Conservation (phyloP, 768 basidiomycete genomes). For the Collybia sordida region DNA sequence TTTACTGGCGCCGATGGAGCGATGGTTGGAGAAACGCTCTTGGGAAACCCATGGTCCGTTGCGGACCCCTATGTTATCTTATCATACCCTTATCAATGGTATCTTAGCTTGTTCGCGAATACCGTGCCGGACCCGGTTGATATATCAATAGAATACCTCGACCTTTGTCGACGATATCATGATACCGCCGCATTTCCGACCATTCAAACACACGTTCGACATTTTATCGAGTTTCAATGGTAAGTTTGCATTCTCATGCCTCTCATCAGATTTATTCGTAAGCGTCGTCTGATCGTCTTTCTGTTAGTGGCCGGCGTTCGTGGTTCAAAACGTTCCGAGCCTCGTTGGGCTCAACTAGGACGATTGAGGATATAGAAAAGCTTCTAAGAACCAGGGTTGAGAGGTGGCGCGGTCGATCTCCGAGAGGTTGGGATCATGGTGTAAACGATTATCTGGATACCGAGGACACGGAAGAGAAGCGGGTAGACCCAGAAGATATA, state of each 20-base stretch:
- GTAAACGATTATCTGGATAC: conserved; percentile 9
- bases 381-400: conserved; percentile 44
- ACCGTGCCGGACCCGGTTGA: conserved; percentile 59
- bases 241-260: conserved; percentile 27
- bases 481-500: conserved; percentile 10
- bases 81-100: conserved; percentile 1
- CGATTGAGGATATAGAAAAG: conserved; percentile 44
- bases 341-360: conserved; percentile 39
- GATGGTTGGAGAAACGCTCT: conserved; percentile 80
- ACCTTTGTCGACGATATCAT: conserved; percentile 52
- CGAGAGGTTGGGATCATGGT: conserved; percentile 22
- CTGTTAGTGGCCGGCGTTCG: conserved; percentile 42
- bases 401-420: conserved; percentile 45
- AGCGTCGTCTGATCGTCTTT: conserved; percentile 3
- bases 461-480: conserved; percentile 9
- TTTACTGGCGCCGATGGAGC: conserved; percentile 68
- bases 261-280: conserved; percentile 7
- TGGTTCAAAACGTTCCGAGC: conserved; percentile 60
- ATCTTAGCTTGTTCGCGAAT: conserved; percentile 54
- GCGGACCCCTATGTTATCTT: neutral
- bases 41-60: conserved; percentile 69
- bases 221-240: conserved; percentile 72
- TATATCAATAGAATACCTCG: conserved; percentile 70
- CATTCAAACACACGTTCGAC: conserved; percentile 63
- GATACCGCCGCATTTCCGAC: conserved; percentile 47